Conservation (phyloP, 1,284 basidiomycete species). For the Irpex sp. region DNA sequence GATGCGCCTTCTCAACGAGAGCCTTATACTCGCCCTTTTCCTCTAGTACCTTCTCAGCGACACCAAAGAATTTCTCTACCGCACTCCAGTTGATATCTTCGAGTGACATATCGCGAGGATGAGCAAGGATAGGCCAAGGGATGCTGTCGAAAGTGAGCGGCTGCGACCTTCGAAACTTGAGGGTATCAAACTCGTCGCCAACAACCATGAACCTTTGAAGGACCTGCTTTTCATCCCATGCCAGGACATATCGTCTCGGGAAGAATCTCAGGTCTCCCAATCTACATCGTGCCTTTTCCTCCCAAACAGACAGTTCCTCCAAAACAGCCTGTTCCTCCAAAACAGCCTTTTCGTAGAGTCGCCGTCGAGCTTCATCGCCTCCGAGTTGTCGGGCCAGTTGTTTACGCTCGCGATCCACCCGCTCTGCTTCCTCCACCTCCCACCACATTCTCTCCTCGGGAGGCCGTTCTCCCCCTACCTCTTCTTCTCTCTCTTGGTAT, state of each 20-base stretch:
- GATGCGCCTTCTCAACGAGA: slow-evolving; percentile 7
- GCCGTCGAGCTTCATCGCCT: slow-evolving; percentile 15
- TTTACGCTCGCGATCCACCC: background rate
- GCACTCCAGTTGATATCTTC: slow-evolving; percentile 59
- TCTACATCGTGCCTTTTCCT: slow-evolving; percentile 1
- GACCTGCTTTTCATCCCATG: background rate
- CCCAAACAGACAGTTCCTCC: no score
- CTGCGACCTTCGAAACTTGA: slow-evolving; percentile 41
- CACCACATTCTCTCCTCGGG: slow-evolving; percentile 15
- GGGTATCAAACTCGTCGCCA: slow-evolving; percentile 49
- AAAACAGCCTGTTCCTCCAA: no score
- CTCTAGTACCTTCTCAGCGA: slow-evolving; percentile 30
- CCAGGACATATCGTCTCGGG: slow-evolving; percentile 28
- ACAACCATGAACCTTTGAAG: slow-evolving; percentile 43
- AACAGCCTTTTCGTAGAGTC: slow-evolving; percentile 21
- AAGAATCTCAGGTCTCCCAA: slow-evolving; percentile 25
- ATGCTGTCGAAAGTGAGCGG: slow-evolving; percentile 50
- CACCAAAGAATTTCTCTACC: slow-evolving; percentile 59
- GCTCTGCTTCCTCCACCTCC: background rate
- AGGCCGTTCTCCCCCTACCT: slow-evolving; percentile 22
- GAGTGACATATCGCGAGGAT: slow-evolving; percentile 32
- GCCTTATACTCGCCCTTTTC: slow-evolving; percentile 1
- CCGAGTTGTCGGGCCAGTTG: slow-evolving; percentile 4
- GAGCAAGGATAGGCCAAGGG: slow-evolving; percentile 59
- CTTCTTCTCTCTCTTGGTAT: background rate